Evolutionary conservation across 495 filamentous ascomycete species (phyloP).

Genomic region (Talaromyces nanjingensis): DNA sequence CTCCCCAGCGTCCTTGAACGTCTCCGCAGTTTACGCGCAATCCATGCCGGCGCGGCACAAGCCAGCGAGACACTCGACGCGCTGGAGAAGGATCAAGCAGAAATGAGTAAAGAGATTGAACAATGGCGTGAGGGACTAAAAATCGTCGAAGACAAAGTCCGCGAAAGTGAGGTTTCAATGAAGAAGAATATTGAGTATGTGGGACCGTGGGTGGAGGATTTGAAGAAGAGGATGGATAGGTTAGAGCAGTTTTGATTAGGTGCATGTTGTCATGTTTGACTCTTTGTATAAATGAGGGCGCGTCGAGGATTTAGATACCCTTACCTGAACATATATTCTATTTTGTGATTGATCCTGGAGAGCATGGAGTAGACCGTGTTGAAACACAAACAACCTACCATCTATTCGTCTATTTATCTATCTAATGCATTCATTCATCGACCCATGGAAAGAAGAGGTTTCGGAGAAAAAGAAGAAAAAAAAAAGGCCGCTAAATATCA

Average conservation of each 20-base stretch:
- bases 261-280: no score
- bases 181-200: constrained; percentile 71
- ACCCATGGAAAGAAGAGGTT: neutral
- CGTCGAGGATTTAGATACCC: neutral
- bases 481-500: neutral
- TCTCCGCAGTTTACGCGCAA: constrained; percentile 70
- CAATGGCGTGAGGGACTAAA: constrained; percentile 79
- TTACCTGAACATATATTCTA: neutral
- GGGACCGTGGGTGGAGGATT: constrained; percentile 79
- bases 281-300: no score
- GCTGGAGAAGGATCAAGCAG: constrained; percentile 71
- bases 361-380: no score
- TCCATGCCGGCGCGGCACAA: constrained; percentile 83
- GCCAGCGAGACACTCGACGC: constrained; percentile 71
- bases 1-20: constrained; percentile 82
- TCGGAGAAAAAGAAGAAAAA: neutral
- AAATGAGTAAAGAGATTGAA: constrained; percentile 76
- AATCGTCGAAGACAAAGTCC: constrained; percentile 69
- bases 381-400: neutral
- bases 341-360: neutral
- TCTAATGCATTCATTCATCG: constrained; percentile 1
- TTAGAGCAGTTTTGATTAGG: constrained; percentile 22
- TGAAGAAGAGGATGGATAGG: constrained; percentile 67
- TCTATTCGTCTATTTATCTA: constrained; percentile 8
- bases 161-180: constrained; percentile 60